These are phyloP conservation scores for Oleoguttula mirabilis DNA, from an alignment of 495 filamentous ascomycete genomes.

Conservation along the genomic window DNA sequence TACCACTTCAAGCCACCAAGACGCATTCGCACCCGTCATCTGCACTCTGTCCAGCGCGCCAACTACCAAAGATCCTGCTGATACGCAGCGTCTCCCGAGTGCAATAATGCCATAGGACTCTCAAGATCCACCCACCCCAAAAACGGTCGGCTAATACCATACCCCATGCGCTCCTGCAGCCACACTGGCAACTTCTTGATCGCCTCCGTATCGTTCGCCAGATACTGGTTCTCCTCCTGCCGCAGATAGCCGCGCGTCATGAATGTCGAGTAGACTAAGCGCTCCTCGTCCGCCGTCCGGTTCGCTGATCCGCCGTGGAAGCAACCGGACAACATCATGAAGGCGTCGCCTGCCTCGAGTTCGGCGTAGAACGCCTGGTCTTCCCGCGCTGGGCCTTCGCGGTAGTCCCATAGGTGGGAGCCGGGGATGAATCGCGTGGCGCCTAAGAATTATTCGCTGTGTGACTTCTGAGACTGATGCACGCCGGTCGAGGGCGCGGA, in stretches of 20 bases:
- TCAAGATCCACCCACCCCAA: constrained; percentile 31
- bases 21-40: too few relatives aligned
- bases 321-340: constrained; percentile 14
- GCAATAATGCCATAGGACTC: constrained; percentile 19
- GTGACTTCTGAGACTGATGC: too few relatives aligned
- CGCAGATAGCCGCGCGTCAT: constrained; percentile 29
- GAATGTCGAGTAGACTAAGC: constrained; percentile 30
- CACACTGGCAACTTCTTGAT: constrained; percentile 21
- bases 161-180: constrained; percentile 26
- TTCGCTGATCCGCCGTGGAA: constrained; percentile 20
- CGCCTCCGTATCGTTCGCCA: constrained; percentile 24
- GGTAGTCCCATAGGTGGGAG: constrained; percentile 33
- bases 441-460: too few relatives aligned
- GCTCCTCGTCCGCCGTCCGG: constrained; percentile 19
- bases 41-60: too few relatives aligned
- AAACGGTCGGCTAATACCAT: constrained; percentile 26
- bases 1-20: too few relatives aligned
- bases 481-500: too few relatives aligned
- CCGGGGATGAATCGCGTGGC: constrained; percentile 36
- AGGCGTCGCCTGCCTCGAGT: constrained; percentile 11
- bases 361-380: constrained; percentile 16
- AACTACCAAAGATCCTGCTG: background rate
- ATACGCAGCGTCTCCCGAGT: background rate
- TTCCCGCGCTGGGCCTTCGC: constrained; percentile 10
- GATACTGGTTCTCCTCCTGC: constrained; percentile 26